These are phyloP conservation scores for Closterium sp. DNA, from an alignment of 139 green algal species.

Conservation along the genomic window DNA sequence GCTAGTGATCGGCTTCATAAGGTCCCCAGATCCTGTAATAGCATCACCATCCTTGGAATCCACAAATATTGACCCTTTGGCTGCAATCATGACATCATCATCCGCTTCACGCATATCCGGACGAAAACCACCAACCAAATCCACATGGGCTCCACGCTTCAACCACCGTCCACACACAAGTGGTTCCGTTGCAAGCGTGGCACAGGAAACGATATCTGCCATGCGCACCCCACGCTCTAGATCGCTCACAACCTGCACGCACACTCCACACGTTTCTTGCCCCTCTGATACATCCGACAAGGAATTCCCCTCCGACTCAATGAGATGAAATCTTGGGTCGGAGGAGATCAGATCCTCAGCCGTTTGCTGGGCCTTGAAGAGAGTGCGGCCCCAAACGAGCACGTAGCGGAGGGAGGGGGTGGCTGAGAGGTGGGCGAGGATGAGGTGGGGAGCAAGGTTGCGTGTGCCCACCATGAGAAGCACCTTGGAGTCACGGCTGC, in stretches of 20 bases:
- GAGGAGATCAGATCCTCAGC: not conserved
- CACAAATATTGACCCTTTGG: constrained; percentile 10
- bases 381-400: constrained; percentile 2
- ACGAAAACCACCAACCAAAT: constrained; percentile 6
- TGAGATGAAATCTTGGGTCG: not conserved
- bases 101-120: constrained; percentile 18
- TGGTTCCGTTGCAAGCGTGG: not conserved
- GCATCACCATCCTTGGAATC: constrained; percentile 7
- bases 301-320: not conserved
- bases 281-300: not conserved
- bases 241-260: not conserved
- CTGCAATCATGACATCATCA: not conserved
- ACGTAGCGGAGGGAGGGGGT: not conserved
- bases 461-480: constrained; percentile 11
- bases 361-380: not conserved
- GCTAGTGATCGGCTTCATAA: constrained; percentile 1
- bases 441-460: constrained; percentile 17
- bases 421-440: constrained; percentile 7
- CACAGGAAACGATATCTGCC: constrained; percentile 13
- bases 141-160: not conserved
- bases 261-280: not conserved
- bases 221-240: not conserved
- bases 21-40: constrained; percentile 1
- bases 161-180: constrained; percentile 10
- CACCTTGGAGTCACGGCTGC: not conserved